A percentile compares a stretch with the other conserved stretches of the same genome.
phyloP scores from a whole-genome alignment of 2,329 filamentous ascomycete species.

The Fusarium protoensiforme region DNA sequence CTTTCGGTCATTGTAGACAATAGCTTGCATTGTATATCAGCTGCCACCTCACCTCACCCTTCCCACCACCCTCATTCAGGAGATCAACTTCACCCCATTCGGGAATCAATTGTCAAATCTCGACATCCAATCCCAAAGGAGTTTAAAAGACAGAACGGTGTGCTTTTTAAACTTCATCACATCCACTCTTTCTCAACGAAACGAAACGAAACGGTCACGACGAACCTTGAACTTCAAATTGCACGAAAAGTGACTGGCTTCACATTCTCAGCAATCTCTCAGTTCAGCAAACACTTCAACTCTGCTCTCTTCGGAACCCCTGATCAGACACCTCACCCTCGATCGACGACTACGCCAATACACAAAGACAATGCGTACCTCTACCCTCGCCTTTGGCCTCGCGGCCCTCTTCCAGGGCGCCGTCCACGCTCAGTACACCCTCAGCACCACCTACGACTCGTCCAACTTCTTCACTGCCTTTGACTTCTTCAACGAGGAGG shows the following conservation, averaged over 20 bases:
- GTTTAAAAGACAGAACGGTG: background rate
- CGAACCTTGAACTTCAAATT: constrained; percentile 8
- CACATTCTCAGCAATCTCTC: constrained; percentile 4
- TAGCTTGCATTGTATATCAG: constrained; percentile 7
- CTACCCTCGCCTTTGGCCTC: constrained; percentile 41
- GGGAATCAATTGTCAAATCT: background rate
- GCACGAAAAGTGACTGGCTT: constrained; percentile 21
- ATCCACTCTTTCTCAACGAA: background rate
- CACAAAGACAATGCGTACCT: constrained; percentile 32
- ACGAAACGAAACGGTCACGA: constrained; percentile 3
- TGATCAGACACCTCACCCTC: background rate
- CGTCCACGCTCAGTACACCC: constrained; percentile 52
- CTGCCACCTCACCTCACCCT: background rate
- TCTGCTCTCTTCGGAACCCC: background rate
- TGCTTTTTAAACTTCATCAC: background rate
- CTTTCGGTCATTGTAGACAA: constrained; percentile 24
- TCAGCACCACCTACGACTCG: constrained; percentile 60
- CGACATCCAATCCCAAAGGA: background rate
- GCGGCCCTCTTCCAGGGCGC: constrained; percentile 44
- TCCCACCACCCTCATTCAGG: background rate
- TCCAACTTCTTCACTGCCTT: constrained; percentile 68
- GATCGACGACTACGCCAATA: background rate
- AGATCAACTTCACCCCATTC: background rate
- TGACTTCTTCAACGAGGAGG: constrained; percentile 65
- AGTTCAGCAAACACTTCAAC: background rate